Evolutionary conservation across 179 eudicot species (phyloP), one percentile per base, ranked within the genome.

Genomic region (Dionaea muscipula): DNA sequence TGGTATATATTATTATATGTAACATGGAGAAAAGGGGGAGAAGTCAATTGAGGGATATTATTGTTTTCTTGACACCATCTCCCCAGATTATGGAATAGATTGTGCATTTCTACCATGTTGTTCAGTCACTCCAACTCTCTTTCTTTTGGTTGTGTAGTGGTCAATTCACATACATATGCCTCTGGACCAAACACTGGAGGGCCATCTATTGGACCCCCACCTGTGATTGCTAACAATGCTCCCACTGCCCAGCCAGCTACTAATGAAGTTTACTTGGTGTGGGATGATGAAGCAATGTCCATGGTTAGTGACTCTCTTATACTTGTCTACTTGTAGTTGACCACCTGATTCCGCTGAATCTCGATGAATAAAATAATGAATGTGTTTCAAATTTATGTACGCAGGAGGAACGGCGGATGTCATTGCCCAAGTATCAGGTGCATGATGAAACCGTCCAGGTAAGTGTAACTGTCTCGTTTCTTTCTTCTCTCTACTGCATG

Each of bases 401-500:
- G 47, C 78, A 88, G 99, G 99, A 93, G 82, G 99, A 93, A 75
- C 75, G 96, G 80, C 82, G 99, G 67, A 81, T 85, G 77, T 81
- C 94, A 33, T 70, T 84, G 67, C 77, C 70, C 56, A 82, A 79
- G 75, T 81, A 93, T 81, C 96, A 84, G 89, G 99, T 93, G 78
- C 99, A 93, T 81, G 99, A 93, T 75, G 99, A 93, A 75, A 93
- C 94, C 69, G 88, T 93, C 93, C 96, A 93, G 99, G 99, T 93
- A 93, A 93, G 98, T 91, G 40, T 61, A 54, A 70, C 66, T 72
- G 52, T 74, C 81, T 64, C 63, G 21, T 22, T 33, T 31, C 8
- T 20, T 55, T n/a, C 24, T 53, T 48, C 44, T 45, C 68, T 57
- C 67, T 53, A n/a, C n/a, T n/a, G n/a, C n/a, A n/a, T n/a, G n/a